Evolutionary conservation across 1,284 basidiomycete species (phyloP), one percentile per base, ranked within the genome.

Genomic region (Mycosarcoma mackinlayi): DNA sequence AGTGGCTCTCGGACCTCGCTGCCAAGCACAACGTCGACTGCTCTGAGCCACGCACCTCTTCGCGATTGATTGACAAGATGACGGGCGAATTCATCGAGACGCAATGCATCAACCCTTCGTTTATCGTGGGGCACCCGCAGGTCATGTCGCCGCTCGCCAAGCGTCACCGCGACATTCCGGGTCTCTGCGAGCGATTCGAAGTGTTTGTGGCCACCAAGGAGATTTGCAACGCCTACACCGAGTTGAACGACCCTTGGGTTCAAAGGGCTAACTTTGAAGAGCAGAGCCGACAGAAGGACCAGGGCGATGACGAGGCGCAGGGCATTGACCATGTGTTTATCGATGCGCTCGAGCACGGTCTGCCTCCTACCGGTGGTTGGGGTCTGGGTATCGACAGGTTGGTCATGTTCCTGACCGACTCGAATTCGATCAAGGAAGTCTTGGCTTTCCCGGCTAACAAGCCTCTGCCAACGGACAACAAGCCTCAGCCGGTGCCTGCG

Each of bases 181-280:
- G 96, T 39, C 87, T 98, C 11, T 98, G 94, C 84, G 95, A 99
- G 85, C 92, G 95, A 16, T 99, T 99, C 86, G 95, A 99, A 84
- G 93, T 89, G 7, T 99, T 99, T 87, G 89, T 99, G 86, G 96
- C 94, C 47, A 94, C 93, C 71, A 97, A 97, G 88, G 95, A 98
- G 85, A 91, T 98, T 84, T 78, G 74, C 65, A 81, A 80, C 44
- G 78, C 79, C 6, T 80, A 98, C 84, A 98, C 95, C 37, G 95
- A 98, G 87, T 88, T 98, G 87, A 82, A 82, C 76, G 81, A 83
- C 44, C 81, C 80, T 18, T 83, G 80, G 71, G 94, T 97, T 84
- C 95, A 98, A 85, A 88, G 94, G 23, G 86, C 93, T 78, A 89
- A 94, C 76, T 99, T 99, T 85, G 93, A 96, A 85, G 95, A 98